Evolutionary conservation across 2,329 filamentous ascomycete genomes (phyloP), one percentile per base, ranked within the genome.

Genomic region (Sclerotinia sclerotiorum): DNA sequence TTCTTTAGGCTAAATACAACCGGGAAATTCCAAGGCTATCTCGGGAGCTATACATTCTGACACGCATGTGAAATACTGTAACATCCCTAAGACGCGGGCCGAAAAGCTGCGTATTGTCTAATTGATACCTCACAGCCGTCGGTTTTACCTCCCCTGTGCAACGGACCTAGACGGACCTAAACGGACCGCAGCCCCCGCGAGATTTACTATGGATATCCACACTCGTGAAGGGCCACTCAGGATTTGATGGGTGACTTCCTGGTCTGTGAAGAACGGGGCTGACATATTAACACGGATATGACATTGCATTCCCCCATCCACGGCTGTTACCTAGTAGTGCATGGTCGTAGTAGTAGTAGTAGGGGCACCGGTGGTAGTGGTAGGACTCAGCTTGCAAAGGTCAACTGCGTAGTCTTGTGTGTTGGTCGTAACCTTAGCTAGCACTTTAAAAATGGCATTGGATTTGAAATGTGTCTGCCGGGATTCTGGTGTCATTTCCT

Each of bases 1-100:
- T 27, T 35, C n/a, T 55, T 65, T 56, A 65, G 62, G 62, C 62
- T 65, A 56, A 56, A 64, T 52, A 21, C 13, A 55, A 65, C 10
- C 17, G 62, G 49, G 6, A 32, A 44, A 17, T 52, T 64, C 10
- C 5, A 21, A 48, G 27, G 35, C 27, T 64, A 27, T 54, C 15
- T 15, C 48, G 61, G 48, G 27, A n/a, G 11, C 6, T 62, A 29
- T 42, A 27, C 24, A 42, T 39, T 56, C 39, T 42, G 39, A 55
- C 15, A 13, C 35, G 52, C 29, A 35, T 19, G 29, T 35, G 32
- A 35, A 11, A 56, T 15, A 56, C 35, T 56, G n/a, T 13, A 21
- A 39, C 21, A 56, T 3, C 35, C 19, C 32, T n/a, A 15, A 39
- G n/a, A 19, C 19, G 58, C 29, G 58, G 58, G 58, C 44, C 58